Percentiles rank a stretch among this genome's conserved stretches.
Evolutionary conservation across 306 rosid species (phyloP).

Genomic region (Cicer yamashitae): DNA sequence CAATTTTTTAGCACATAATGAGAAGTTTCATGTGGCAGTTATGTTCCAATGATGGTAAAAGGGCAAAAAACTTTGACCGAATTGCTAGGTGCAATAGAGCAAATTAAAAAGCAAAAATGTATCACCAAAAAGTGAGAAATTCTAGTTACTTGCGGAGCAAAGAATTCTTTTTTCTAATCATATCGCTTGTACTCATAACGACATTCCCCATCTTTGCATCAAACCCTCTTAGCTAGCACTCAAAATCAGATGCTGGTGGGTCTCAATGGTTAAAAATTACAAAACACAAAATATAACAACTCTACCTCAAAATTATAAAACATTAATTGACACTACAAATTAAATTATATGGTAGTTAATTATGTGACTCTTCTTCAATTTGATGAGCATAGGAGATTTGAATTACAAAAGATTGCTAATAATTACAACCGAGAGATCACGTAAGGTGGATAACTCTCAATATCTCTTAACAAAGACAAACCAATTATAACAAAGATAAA

Average conservation of each 20-base stretch:
- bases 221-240: slow-evolving; percentile 45
- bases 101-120: slow-evolving; percentile 31
- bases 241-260: slow-evolving; percentile 38
- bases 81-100: slow-evolving; percentile 42
- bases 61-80: slow-evolving; percentile 57
- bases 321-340: background rate
- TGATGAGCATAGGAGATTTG: background rate
- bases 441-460: too few species aligned
- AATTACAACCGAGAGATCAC: too few species aligned
- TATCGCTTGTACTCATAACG: slow-evolving; percentile 53
- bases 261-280: slow-evolving; percentile 14
- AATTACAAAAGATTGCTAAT: too few species aligned
- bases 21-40: slow-evolving; percentile 59
- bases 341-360: background rate
- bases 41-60: slow-evolving; percentile 65
- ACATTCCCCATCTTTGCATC: slow-evolving; percentile 54
- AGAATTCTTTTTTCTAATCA: slow-evolving; percentile 61
- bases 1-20: slow-evolving; percentile 45
- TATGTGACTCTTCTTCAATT: slow-evolving; percentile 29
- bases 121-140: slow-evolving; percentile 53
- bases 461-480: too few species aligned
- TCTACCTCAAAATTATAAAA: slow-evolving; percentile 10
- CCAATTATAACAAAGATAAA: too few species aligned
- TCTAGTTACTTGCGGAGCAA: slow-evolving; percentile 61
- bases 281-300: slow-evolving; percentile 20